Evolutionary conservation across 805 yeast genomes (phyloP).

Genomic region (Saturnispora ahearnii): DNA sequence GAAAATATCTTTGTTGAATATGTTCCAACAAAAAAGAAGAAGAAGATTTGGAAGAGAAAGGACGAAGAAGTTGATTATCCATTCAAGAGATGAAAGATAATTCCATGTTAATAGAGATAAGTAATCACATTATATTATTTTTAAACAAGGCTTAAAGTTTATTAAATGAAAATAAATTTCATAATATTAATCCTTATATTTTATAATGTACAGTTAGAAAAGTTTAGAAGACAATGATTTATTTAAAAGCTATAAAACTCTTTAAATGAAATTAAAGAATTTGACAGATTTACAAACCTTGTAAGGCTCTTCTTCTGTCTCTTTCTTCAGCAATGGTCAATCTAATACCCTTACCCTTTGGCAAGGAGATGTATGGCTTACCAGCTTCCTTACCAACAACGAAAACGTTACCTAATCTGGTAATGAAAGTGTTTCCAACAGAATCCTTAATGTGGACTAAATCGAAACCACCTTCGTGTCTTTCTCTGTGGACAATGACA

Average conservation of each 20-base stretch:
- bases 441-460: conserved; percentile 94
- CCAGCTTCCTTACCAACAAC: conserved; percentile 86
- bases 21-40: conserved; percentile 70
- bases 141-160: neutral
- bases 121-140: neutral
- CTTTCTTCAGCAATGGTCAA: conserved; percentile 94
- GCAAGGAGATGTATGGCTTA: conserved; percentile 89
- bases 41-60: conserved; percentile 87
- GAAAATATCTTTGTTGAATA: conserved; percentile 83
- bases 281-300: conserved; percentile 36
- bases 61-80: conserved; percentile 82
- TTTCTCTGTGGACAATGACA: conserved; percentile 91
- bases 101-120: neutral
- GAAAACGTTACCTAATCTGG: conserved; percentile 89
- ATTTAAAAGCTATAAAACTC: conserved; percentile 1
- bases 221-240: conserved; percentile 1
- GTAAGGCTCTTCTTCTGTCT: conserved; percentile 93
- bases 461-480: conserved; percentile 98
- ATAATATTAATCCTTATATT: neutral
- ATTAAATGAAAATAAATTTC: neutral
- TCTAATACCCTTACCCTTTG: conserved; percentile 99
- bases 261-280: neutral
- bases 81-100: conserved; percentile 36
- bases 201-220: conserved; percentile 6
- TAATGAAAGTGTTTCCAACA: conserved; percentile 89